These are phyloP conservation scores for Ophiostoma ips DNA, from an alignment of 2,329 filamentous ascomycete species.

Conservation along the genomic window DNA sequence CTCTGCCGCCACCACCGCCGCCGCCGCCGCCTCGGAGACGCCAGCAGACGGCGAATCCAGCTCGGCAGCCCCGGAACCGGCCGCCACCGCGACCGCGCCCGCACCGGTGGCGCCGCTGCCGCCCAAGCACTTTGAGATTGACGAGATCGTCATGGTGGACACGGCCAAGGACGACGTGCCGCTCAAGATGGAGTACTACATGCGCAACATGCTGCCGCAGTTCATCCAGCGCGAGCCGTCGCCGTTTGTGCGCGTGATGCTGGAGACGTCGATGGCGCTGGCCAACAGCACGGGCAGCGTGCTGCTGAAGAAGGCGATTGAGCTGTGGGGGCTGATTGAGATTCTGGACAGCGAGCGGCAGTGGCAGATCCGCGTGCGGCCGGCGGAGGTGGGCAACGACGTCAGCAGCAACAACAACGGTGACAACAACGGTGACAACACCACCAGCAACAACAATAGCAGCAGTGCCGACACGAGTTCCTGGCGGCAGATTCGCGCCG, in stretches of 20 bases:
- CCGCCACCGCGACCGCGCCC: not conserved
- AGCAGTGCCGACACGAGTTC: constrained; percentile 17
- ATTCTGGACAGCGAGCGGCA: constrained; percentile 50
- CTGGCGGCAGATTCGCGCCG: constrained; percentile 35
- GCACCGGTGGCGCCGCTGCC: not conserved
- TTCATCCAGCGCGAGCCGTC: constrained; percentile 47
- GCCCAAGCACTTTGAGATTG: constrained; percentile 12
- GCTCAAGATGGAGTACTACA: constrained; percentile 44
- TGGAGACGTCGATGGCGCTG: constrained; percentile 34
- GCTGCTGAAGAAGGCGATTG: constrained; percentile 42
- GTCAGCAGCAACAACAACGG: not conserved
- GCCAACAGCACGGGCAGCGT: constrained; percentile 37
- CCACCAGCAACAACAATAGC: constrained; percentile 3
- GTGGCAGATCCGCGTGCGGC: constrained; percentile 42
- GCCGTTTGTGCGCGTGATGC: constrained; percentile 43
- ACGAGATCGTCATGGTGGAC: constrained; percentile 40
- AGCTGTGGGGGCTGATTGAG: constrained; percentile 52
- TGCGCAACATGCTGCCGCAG: constrained; percentile 41
- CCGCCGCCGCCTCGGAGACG: not conserved
- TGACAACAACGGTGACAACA: constrained; percentile 12
- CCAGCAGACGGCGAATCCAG: not conserved
- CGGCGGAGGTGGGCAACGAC: constrained; percentile 15
- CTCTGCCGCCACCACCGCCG: not conserved
- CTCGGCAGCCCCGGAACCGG: no score
- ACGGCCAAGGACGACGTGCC: constrained; percentile 47